Evolutionary conservation across 441 rosid species (phyloP).

Genomic region (Daphne laureola): DNA sequence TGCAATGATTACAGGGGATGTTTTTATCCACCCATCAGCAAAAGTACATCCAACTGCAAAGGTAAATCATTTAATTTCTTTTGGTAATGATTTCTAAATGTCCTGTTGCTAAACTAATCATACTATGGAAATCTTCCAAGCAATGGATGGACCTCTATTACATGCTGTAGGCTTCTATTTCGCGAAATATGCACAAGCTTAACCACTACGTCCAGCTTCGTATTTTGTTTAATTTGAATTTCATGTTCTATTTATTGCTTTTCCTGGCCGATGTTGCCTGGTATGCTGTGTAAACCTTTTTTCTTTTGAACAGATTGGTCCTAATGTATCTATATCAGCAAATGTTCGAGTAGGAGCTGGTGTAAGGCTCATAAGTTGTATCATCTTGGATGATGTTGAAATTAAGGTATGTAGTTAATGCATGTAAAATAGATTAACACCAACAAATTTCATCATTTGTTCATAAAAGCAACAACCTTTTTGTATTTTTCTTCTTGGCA

Average conservation of each 20-base stretch:
- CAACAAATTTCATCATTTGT: background rate
- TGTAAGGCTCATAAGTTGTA: slow-evolving; percentile 55
- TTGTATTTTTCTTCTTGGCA: slow-evolving; percentile 16
- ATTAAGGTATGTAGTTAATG: slow-evolving; percentile 30
- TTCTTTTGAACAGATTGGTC: slow-evolving; percentile 36
- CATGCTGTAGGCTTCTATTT: no score
- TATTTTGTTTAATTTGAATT: no score
- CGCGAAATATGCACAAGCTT: no score
- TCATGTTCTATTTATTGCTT: background rate
- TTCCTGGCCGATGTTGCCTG: background rate
- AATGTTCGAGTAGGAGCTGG: slow-evolving; percentile 56
- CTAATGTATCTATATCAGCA: slow-evolving; percentile 47
- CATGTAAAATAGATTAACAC: background rate
- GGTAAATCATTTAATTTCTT: slow-evolving; percentile 23
- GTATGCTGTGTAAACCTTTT: background rate
- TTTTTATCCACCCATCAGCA: slow-evolving; percentile 73
- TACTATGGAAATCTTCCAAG: no score
- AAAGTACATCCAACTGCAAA: slow-evolving; percentile 78
- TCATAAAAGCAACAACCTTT: background rate
- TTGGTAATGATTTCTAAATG: background rate
- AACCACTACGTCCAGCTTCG: no score
- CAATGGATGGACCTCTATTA: no score
- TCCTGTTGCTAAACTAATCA: background rate
- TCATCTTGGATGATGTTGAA: slow-evolving; percentile 65
- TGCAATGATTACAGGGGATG: slow-evolving; percentile 54